Evolutionary conservation across 805 yeast species (phyloP), one percentile per base, ranked within the genome.

Genomic region (Scheffersomyces amazonensis): DNA sequence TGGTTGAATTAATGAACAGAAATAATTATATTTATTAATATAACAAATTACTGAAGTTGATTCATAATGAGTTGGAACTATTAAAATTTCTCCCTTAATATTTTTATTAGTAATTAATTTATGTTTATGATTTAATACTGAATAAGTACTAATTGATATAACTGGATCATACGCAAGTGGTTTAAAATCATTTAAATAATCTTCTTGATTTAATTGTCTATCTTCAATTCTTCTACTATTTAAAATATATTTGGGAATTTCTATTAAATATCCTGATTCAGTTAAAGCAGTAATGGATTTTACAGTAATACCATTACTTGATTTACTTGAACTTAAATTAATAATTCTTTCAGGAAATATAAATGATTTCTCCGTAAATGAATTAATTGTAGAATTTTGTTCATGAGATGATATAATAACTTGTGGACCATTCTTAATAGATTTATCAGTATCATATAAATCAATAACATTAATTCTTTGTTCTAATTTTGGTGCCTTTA

Each of bases 1-100:
- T 0, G 98, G 96, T 35, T 83, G 75, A 13, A 85, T 71, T 40
- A 79, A 70, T 0, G 95, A 82, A 53, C 90, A 86, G 64, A 86
- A 90, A 5, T 84, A 57, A 54, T 87, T 95, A 32, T 71, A 60
- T 20, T 52, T 43, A 15, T 83, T 87, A 32, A 79, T 62, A 25
- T 75, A 69, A 43, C 93, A 81, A 0, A 86, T 75, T 15, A 87
- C 70, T 2, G 83, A 71, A 0, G 97, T 89, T 2, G 96, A 86
- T 61, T 91, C 98, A 36, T 89, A 66, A 28, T 76, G 72, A 0
- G 97, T 85, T 2, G 64, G 63, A 38, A 46, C 51, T n/a, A 58
- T 48, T 37, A 69, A 49, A 4, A 69, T 52, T 28, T 37, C 38
- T 15, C 57, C 55, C 3, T 46, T 40, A 16, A 35, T 38, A 13